Evolutionary conservation across 2,329 filamentous ascomycete species (phyloP).

Genomic region (Clarireedia sp.): DNA sequence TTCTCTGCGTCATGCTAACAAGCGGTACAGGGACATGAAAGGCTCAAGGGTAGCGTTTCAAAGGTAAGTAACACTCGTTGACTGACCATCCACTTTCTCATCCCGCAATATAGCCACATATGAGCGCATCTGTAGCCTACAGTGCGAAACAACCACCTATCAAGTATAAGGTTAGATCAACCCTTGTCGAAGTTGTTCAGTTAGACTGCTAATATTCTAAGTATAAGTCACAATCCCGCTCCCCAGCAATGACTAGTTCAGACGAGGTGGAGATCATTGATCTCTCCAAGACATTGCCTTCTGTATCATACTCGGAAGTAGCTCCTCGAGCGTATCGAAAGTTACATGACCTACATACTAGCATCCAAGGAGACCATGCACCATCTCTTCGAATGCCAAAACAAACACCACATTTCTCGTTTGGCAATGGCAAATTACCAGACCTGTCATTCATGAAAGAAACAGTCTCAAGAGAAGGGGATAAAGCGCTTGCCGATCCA

Average conservation of each 20-base stretch:
- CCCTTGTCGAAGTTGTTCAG: too few relatives aligned
- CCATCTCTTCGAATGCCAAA: constrained; percentile 19
- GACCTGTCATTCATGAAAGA: constrained; percentile 18
- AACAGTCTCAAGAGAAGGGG: not conserved
- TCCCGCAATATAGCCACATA: not conserved
- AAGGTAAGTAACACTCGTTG: too few relatives aligned
- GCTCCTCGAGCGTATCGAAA: constrained; percentile 24
- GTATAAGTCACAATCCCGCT: too few relatives aligned
- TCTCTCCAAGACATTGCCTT: constrained; percentile 16
- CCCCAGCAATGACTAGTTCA: not conserved
- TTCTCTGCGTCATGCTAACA: too few relatives aligned
- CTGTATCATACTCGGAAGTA: constrained; percentile 15
- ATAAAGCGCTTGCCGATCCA: constrained; percentile 1
- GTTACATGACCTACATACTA: constrained; percentile 27
- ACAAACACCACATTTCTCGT: constrained; percentile 23
- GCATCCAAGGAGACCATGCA: constrained; percentile 18
- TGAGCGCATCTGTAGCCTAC: not conserved
- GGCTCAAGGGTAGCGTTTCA: too few relatives aligned
- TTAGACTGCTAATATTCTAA: too few relatives aligned
- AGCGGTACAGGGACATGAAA: too few relatives aligned
- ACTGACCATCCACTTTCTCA: too few relatives aligned
- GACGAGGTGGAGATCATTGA: constrained; percentile 26
- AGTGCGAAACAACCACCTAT: not conserved
- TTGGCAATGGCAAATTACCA: constrained; percentile 18
- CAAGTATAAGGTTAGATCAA: not conserved